Evolutionary conservation across 164 flowering plant genomes (phyloP).

Genomic region (Dillenia suffruticosa): DNA sequence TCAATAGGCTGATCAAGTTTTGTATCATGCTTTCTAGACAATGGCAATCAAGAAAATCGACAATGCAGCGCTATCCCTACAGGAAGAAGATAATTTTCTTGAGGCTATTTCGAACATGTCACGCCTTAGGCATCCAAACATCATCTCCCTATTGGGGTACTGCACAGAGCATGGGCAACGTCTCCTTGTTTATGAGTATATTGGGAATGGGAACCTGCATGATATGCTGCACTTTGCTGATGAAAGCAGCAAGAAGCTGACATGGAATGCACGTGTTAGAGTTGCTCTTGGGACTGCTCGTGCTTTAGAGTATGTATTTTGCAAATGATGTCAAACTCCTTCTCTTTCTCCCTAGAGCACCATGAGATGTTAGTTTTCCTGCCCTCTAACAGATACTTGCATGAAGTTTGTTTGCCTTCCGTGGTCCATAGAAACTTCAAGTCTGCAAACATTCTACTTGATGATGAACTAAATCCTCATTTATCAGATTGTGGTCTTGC

Average conservation of each 20-base stretch:
- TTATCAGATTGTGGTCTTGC: slow-evolving; percentile 95
- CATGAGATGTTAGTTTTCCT: too few relatives aligned
- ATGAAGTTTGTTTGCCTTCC: slow-evolving; percentile 94
- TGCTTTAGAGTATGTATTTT: slow-evolving; percentile 71
- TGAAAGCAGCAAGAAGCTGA: slow-evolving; percentile 58
- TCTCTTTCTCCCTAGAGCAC: background rate
- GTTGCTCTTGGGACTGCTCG: slow-evolving; percentile 95
- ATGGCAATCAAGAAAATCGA: slow-evolving; percentile 89
- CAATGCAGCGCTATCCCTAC: slow-evolving; percentile 81
- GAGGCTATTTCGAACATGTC: slow-evolving; percentile 96
- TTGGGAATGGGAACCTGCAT: slow-evolving; percentile 78
- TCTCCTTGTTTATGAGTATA: slow-evolving; percentile 73
- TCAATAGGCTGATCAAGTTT: background rate
- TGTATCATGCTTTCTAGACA: slow-evolving; percentile 31
- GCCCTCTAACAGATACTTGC: slow-evolving; percentile 68
- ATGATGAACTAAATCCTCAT: slow-evolving; percentile 87
- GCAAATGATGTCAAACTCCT: slow-evolving; percentile 1
- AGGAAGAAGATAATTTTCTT: slow-evolving; percentile 86
- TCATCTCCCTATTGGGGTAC: slow-evolving; percentile 66
- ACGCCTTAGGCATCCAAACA: slow-evolving; percentile 82
- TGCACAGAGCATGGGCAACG: slow-evolving; percentile 93
- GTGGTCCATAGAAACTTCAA: slow-evolving; percentile 97
- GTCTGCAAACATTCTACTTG: slow-evolving; percentile 91
- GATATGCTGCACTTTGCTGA: slow-evolving; percentile 84
- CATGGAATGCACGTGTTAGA: slow-evolving; percentile 90